phyloP scores from a whole-genome alignment of 139 green algal species.

The Tetradesmus lagerheimii region DNA sequence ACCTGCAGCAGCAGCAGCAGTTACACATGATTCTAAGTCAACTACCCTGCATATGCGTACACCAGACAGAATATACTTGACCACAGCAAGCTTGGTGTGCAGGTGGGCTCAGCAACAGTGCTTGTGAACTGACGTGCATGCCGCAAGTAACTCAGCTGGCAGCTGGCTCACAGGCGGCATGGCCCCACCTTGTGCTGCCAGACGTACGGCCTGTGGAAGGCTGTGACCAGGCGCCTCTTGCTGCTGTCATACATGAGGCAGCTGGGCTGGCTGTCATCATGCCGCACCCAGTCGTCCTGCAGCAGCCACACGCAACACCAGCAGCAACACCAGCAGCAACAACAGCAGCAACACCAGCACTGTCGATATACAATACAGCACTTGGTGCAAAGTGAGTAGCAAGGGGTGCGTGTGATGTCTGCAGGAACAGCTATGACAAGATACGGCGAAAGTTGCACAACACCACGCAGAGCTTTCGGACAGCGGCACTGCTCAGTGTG shows the following conservation, averaged over 20 bases:
- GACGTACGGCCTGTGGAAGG: constrained; percentile 64
- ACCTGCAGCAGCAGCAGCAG: constrained; percentile 43
- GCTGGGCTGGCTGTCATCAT: constrained; percentile 67
- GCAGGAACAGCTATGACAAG: too few relatives aligned
- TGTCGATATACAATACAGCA: too few relatives aligned
- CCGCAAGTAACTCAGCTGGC: neutral
- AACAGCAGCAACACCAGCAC: too few relatives aligned
- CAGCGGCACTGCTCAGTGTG: too few relatives aligned
- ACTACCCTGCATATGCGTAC: neutral
- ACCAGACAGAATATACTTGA: too few relatives aligned
- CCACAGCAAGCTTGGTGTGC: too few relatives aligned
- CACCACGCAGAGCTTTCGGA: too few relatives aligned
- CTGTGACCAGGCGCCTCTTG: constrained; percentile 70
- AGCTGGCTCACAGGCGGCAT: neutral
- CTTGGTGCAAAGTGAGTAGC: too few relatives aligned
- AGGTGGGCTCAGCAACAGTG: neutral
- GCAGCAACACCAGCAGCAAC: too few relatives aligned
- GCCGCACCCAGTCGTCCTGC: constrained; percentile 74
- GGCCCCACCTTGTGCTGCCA: constrained; percentile 76
- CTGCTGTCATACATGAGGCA: constrained; percentile 75
- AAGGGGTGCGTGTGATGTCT: too few relatives aligned
- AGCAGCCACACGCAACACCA: neutral
- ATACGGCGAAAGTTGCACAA: too few relatives aligned
- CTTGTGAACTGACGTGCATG: neutral
- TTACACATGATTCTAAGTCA: too few relatives aligned